Conservation (phyloP, 805 yeast genomes). For the Metschnikowia aberdeeniae region DNA sequence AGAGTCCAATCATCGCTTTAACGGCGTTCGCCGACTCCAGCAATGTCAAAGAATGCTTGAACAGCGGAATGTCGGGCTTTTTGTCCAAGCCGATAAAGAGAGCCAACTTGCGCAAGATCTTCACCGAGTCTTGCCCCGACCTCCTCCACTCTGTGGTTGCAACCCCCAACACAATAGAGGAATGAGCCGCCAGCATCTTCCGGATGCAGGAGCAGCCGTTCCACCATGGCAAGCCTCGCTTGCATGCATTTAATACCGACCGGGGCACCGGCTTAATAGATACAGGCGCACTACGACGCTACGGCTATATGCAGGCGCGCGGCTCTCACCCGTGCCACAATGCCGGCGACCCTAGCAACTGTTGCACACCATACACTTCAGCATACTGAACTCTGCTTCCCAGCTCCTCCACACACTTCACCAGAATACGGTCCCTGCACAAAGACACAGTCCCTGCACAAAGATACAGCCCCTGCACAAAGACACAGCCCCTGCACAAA, state of each 20-base stretch:
- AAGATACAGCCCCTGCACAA: background rate
- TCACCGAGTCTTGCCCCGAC: slow-evolving; percentile 43
- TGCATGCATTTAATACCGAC: background rate
- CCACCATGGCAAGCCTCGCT: background rate
- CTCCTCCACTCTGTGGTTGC: slow-evolving; percentile 30
- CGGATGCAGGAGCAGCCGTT: background rate
- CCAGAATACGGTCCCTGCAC: background rate
- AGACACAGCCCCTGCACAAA: too few species aligned
- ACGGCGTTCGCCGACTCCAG: slow-evolving; percentile 95
- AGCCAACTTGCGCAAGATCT: slow-evolving; percentile 56
- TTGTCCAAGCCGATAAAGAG: slow-evolving; percentile 84
- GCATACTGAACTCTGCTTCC: too few species aligned
- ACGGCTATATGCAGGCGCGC: background rate
- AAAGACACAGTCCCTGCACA: background rate
- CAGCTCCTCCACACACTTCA: background rate
- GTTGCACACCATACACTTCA: too few species aligned
- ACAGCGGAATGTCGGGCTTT: slow-evolving; percentile 91
- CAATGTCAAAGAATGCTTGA: slow-evolving; percentile 78
- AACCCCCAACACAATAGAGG: slow-evolving; percentile 23
- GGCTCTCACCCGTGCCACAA: background rate
- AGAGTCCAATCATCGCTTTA: slow-evolving; percentile 82
- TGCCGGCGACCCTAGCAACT: background rate
- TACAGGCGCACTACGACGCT: background rate
- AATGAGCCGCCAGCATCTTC: background rate
- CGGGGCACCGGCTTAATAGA: background rate